These are phyloP conservation scores for Eragrostis nindensis DNA, from an alignment of 176 grass and related monocot genomes.

Conservation along the genomic window DNA sequence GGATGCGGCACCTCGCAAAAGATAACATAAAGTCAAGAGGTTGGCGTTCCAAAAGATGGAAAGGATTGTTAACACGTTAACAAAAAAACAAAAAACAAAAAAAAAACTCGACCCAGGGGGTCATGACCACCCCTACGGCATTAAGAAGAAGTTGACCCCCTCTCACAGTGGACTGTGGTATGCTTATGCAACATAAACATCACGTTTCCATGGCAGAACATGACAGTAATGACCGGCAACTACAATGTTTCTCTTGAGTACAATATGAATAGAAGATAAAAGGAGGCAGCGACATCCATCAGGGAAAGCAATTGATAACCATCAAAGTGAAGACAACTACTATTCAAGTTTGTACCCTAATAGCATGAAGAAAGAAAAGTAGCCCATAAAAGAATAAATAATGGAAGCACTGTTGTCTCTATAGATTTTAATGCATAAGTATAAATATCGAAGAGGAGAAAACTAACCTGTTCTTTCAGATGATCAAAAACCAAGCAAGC, in stretches of 20 bases:
- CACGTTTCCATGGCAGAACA: conserved; percentile 24
- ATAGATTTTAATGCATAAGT: not conserved
- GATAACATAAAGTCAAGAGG: conserved; percentile 9
- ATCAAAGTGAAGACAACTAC: not conserved
- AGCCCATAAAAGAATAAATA: not conserved
- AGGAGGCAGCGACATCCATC: not conserved
- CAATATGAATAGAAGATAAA: not conserved
- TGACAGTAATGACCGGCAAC: conserved; percentile 20
- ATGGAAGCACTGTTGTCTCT: conserved; percentile 2
- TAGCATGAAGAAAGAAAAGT: conserved; percentile 18
- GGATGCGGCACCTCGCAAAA: conserved; percentile 11
- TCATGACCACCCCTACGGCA: no score
- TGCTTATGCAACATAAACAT: conserved; percentile 15
- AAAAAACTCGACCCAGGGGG: no score
- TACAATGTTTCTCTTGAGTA: conserved; percentile 13
- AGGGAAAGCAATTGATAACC: not conserved
- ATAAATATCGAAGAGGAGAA: conserved; percentile 29
- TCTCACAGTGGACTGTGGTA: conserved; percentile 16
- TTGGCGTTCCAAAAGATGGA: conserved; percentile 10
- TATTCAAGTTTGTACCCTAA: conserved; percentile 15
- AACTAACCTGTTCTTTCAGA: conserved; percentile 87
- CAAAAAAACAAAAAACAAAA: no score
- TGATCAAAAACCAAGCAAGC: conserved; percentile 89
- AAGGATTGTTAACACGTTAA: not conserved
- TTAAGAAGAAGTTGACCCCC: no score